Percentiles rank a stretch among this genome's conserved stretches.
Conservation (phyloP, 768 basidiomycete genomes). For the Tubosaeta sp. region DNA sequence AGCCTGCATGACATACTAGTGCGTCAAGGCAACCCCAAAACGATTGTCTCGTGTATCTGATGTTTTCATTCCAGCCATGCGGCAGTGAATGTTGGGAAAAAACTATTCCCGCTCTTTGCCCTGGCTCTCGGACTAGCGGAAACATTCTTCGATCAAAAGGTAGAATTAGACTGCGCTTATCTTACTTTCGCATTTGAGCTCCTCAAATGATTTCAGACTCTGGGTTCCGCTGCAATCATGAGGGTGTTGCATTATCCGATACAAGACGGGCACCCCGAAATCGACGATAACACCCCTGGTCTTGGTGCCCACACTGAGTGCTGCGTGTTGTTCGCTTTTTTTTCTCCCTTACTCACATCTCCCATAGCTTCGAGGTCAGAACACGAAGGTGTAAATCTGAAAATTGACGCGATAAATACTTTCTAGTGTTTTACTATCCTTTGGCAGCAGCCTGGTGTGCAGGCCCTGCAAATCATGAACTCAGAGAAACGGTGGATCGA, state of each 20-base stretch:
- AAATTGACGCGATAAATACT: neutral
- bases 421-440: conserved; percentile 81
- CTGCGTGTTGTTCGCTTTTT: neutral
- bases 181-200: neutral
- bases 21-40: conserved; percentile 27
- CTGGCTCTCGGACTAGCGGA: conserved; percentile 59
- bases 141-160: conserved; percentile 66
- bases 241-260: conserved; percentile 73
- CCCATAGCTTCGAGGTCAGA: conserved; percentile 40
- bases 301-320: conserved; percentile 83
- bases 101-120: conserved; percentile 67
- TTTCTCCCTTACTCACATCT: neutral
- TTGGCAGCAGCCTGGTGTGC: conserved; percentile 70
- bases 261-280: conserved; percentile 43
- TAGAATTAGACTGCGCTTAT: conserved; percentile 9
- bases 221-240: conserved; percentile 61
- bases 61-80: conserved; percentile 41
- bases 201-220: conserved; percentile 38
- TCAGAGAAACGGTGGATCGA: conserved; percentile 74
- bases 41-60: conserved; percentile 11
- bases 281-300: conserved; percentile 66
- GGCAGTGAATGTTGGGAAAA: conserved; percentile 47
- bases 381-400: no score
- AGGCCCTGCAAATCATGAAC: conserved; percentile 82
- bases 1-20: conserved; percentile 66